Percentiles rank a stretch among this genome's conserved stretches.
Conservation (phyloP, 140 eudicot genomes). For the Ambrosia hybrid region DNA sequence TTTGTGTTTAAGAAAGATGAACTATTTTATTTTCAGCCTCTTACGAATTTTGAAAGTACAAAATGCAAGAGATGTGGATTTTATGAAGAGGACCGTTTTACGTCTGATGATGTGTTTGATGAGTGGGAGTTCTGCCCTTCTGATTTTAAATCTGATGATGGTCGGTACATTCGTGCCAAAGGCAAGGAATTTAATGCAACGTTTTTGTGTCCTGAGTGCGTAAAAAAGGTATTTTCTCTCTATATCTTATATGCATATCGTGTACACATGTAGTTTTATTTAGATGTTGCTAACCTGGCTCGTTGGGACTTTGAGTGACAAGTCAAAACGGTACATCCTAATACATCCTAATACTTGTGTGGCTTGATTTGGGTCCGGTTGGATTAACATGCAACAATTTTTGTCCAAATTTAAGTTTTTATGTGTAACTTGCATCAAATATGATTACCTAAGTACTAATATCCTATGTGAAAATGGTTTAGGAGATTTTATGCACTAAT, state of each 20-base stretch:
- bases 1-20: not conserved
- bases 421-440: not conserved
- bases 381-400: not conserved
- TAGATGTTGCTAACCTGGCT: not conserved
- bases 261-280: constrained; percentile 13
- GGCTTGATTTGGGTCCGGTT: not conserved
- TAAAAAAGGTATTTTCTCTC: constrained; percentile 25
- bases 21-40: constrained; percentile 55
- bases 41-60: constrained; percentile 51
- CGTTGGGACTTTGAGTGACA: not conserved
- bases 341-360: not conserved
- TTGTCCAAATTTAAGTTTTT: not conserved
- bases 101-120: constrained; percentile 62
- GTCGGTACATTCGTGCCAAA: constrained; percentile 49
- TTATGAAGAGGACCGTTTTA: constrained; percentile 60
- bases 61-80: constrained; percentile 97
- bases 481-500: not conserved
- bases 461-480: not conserved
- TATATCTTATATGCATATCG: constrained; percentile 10
- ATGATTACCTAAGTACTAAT: not conserved
- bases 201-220: constrained; percentile 61
- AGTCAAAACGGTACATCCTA: constrained; percentile 5
- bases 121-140: constrained; percentile 96
- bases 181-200: constrained; percentile 73
- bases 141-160: constrained; percentile 65